These are phyloP conservation scores for Pestalotiopsis fici DNA, from an alignment of 2,329 filamentous ascomycete genomes.

Conservation along the genomic window DNA sequence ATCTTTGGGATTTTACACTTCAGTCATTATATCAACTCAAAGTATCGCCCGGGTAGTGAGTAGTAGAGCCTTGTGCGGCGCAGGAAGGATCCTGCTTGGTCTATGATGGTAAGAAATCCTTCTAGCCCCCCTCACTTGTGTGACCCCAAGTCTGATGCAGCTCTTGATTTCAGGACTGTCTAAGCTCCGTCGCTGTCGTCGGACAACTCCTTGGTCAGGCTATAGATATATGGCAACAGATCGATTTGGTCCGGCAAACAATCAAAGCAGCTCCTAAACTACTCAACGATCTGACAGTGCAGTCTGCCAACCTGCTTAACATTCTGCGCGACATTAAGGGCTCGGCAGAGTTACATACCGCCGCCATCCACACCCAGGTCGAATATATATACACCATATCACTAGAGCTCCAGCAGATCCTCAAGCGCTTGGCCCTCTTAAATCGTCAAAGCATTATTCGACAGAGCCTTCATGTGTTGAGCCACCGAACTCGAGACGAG, in stretches of 20 bases:
- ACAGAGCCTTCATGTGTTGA: not conserved
- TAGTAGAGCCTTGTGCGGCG: not conserved
- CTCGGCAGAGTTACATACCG: not conserved
- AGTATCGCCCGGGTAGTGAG: not conserved
- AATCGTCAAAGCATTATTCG: not conserved
- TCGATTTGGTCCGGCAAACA: slow-evolving; percentile 3
- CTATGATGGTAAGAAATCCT: not conserved
- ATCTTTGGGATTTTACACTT: not conserved
- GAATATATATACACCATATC: not conserved
- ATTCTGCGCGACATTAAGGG: slow-evolving; percentile 1
- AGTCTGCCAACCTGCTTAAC: not conserved
- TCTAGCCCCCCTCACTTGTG: not conserved
- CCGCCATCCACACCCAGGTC: slow-evolving; percentile 3
- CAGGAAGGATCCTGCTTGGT: not conserved
- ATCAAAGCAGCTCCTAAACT: slow-evolving; percentile 2
- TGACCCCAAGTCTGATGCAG: not conserved
- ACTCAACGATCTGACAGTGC: not conserved
- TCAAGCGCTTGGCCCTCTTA: not conserved
- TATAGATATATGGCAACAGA: slow-evolving; percentile 8
- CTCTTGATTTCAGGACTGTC: not conserved
- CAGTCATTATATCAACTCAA: not conserved
- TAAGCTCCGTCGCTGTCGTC: slow-evolving; percentile 3
- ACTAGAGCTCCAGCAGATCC: not conserved
- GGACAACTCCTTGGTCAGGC: slow-evolving; percentile 1
- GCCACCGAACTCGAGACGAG: not conserved